Evolutionary conservation across 345 rosid species (phyloP).

Genomic region (Bruguiera parviflora): DNA sequence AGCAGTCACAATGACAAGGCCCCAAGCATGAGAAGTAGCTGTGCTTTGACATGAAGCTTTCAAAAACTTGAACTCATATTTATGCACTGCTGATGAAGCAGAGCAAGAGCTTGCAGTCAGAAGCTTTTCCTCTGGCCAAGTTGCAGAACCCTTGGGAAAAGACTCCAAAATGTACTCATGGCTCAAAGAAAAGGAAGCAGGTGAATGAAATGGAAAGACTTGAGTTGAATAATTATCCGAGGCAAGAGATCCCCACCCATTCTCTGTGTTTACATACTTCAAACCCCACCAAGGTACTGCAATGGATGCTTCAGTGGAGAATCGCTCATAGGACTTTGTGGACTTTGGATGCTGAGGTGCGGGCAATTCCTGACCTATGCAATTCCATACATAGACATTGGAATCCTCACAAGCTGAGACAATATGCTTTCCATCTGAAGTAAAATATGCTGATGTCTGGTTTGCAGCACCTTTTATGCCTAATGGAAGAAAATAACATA

Average conservation of each 20-base stretch:
- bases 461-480: constrained; percentile 56
- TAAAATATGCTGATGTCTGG: constrained; percentile 62
- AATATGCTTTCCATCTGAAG: constrained; percentile 74
- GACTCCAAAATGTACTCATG: constrained; percentile 59
- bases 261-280: constrained; percentile 22
- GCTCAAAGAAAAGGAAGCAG: constrained; percentile 52
- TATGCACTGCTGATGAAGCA: constrained; percentile 45
- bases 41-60: constrained; percentile 67
- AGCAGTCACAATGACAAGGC: constrained; percentile 84
- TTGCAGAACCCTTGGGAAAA: constrained; percentile 78
- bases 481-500: constrained; percentile 18
- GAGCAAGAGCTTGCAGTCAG: constrained; percentile 41
- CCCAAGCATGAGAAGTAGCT: constrained; percentile 72
- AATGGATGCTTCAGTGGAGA: constrained; percentile 66
- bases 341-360: constrained; percentile 36
- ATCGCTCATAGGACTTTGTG: constrained; percentile 65
- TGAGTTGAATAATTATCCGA: constrained; percentile 22
- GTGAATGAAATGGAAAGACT: constrained; percentile 41
- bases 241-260: constrained; percentile 24
- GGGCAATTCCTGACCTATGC: constrained; percentile 31
- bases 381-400: constrained; percentile 74
- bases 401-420: constrained; percentile 82
- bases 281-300: constrained; percentile 86
- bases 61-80: constrained; percentile 61
- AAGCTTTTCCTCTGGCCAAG: constrained; percentile 98